phyloP scores from a whole-genome alignment of 352 stramenopile species.

The Aphanomyces euteiches region DNA sequence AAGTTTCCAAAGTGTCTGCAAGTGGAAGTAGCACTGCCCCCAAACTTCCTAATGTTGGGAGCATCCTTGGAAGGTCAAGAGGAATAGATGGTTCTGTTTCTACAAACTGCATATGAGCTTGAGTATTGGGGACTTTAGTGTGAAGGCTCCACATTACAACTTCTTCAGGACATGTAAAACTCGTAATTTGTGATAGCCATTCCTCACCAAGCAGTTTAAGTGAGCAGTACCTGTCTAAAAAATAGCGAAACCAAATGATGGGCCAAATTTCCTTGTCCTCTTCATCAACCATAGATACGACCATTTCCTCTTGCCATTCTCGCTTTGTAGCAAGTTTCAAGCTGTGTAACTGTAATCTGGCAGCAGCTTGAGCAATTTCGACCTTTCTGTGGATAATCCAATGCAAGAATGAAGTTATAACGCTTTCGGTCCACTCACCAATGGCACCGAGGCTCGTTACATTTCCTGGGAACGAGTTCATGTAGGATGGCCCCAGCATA shows the following conservation, averaged over 20 bases:
- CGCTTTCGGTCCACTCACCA: constrained; percentile 64
- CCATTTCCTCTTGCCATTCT: constrained; percentile 19
- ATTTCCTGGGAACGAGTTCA: constrained; percentile 58
- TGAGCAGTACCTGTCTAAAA: constrained; percentile 57
- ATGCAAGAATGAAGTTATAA: constrained; percentile 54
- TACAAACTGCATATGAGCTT: constrained; percentile 53
- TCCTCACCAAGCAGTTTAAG: constrained; percentile 60
- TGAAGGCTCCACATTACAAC: constrained; percentile 44
- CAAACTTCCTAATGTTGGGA: constrained; percentile 62
- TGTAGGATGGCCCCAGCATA: constrained; percentile 57
- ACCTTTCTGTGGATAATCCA: constrained; percentile 54
- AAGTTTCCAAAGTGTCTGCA: constrained; percentile 47
- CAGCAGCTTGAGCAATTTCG: constrained; percentile 45
- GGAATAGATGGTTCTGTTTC: constrained; percentile 45
- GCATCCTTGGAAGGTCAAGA: constrained; percentile 52
- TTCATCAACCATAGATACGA: constrained; percentile 29
- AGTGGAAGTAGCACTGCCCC: constrained; percentile 56
- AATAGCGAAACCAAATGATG: constrained; percentile 44
- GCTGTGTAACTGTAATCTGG: constrained; percentile 48
- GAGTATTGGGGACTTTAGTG: constrained; percentile 48
- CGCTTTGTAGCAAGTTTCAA: constrained; percentile 36
- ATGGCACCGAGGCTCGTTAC: constrained; percentile 49
- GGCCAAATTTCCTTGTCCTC: constrained; percentile 42
- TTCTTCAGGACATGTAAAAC: constrained; percentile 59
- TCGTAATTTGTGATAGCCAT: constrained; percentile 50